These are phyloP conservation scores for Lactarius hengduanensis DNA, from an alignment of 768 basidiomycete genomes.

Conservation along the genomic window DNA sequence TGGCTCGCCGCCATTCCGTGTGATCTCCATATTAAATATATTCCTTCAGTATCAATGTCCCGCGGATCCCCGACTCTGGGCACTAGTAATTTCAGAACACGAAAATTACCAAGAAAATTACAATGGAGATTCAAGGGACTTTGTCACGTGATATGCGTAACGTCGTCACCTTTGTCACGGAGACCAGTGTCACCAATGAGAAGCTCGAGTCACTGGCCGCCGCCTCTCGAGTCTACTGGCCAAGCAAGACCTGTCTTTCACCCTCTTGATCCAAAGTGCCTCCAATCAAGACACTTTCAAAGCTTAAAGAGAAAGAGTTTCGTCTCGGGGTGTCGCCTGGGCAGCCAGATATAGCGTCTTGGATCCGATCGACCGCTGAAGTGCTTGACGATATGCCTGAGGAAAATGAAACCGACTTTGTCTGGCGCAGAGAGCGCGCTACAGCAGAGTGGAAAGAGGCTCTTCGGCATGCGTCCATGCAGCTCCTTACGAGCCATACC, in stretches of 20 bases:
- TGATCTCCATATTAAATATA: no score
- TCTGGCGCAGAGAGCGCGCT: constrained; percentile 56
- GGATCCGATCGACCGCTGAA: constrained; percentile 50
- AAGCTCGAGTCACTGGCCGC: not conserved
- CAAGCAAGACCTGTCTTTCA: not conserved
- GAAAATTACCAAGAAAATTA: no score
- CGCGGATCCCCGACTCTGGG: no score
- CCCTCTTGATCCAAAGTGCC: constrained; percentile 36
- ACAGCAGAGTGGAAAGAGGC: constrained; percentile 56
- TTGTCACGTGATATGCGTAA: not conserved
- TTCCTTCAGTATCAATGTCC: no score
- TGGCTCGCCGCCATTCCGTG: no score
- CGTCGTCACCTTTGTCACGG: not conserved
- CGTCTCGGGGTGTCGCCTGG: constrained; percentile 26
- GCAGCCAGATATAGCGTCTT: constrained; percentile 59
- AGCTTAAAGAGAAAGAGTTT: constrained; percentile 50
- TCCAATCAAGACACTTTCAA: constrained; percentile 41
- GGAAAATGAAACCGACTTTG: constrained; percentile 31
- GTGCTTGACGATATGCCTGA: constrained; percentile 35
- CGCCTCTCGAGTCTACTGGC: not conserved
- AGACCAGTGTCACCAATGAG: not conserved
- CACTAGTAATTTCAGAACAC: no score
- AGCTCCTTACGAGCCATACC: constrained; percentile 52
- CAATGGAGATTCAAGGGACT: no score
- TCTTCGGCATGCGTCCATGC: constrained; percentile 51